Percentiles rank a stretch among this genome's conserved stretches.
Evolutionary conservation across 2,329 filamentous ascomycete species (phyloP).

Genomic region (Clarireedia monteithiana): DNA sequence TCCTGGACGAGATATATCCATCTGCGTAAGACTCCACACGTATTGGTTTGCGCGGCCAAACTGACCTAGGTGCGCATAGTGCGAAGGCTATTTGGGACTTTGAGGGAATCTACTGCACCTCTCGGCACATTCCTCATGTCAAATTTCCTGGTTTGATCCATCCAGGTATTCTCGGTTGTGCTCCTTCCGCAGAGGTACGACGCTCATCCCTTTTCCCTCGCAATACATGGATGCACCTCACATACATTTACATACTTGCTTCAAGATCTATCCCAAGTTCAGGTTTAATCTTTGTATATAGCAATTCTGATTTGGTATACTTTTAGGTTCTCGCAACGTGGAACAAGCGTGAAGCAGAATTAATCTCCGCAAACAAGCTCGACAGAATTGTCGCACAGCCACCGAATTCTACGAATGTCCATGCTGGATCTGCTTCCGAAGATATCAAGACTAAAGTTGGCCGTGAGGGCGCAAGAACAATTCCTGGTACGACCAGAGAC

Average conservation of each 20-base stretch:
- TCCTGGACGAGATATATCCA: slow-evolving; percentile 81
- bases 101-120: slow-evolving; percentile 73
- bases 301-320: not conserved
- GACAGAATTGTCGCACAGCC: slow-evolving; percentile 69
- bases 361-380: slow-evolving; percentile 63
- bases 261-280: no score
- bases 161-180: slow-evolving; percentile 84
- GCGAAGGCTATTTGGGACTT: slow-evolving; percentile 73
- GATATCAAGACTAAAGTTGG: slow-evolving; percentile 60
- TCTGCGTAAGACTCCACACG: slow-evolving; percentile 51
- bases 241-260: no score
- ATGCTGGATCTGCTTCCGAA: slow-evolving; percentile 58
- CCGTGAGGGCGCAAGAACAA: slow-evolving; percentile 72
- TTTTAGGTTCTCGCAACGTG: slow-evolving; percentile 60
- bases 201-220: no score
- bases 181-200: slow-evolving; percentile 53
- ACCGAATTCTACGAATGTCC: slow-evolving; percentile 62
- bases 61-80: slow-evolving; percentile 27
- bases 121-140: slow-evolving; percentile 78
- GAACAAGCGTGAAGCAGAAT: slow-evolving; percentile 75
- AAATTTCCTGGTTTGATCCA: slow-evolving; percentile 81
- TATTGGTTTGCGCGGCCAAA: not conserved
- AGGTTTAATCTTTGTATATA: not conserved
- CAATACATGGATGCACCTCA: no score
- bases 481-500: slow-evolving; percentile 48